Evolutionary conservation across 306 rosid species (phyloP), one percentile per base, ranked within the genome.

Genomic region (Rubus idaeus): DNA sequence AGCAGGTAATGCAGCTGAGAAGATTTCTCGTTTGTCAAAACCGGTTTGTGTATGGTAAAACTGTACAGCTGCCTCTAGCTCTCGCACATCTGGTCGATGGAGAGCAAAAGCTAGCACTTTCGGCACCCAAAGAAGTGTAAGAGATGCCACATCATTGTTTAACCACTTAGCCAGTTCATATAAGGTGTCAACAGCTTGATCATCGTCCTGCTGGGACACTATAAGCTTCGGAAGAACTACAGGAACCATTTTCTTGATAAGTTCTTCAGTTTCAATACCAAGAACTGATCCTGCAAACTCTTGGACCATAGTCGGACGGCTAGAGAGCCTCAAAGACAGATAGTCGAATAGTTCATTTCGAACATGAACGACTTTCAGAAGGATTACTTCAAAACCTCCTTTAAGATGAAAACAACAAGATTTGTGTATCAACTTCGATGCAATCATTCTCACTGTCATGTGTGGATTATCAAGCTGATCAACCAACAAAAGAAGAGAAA

Each of bases 51-150:
- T 78, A 65, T 83, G 90, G 86, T 95, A 95, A 90, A 92, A 95
- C 87, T 88, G 90, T 87, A 92, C 86, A 66, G 95, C 93, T 66
- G 88, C 84, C 40, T 74, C 80, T 70, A 95, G 82, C 73, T 83
- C 88, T 72, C 69, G 86, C 52, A 77, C 93, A 86, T 92, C 94
- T 74, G 86, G 81, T 86, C 75, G 91, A 74, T 86, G 90, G 80
- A 95, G 93, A 82, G 88, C 95, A 87, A 85, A 95, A 70, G 97
- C 97, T 82, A 95, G 92, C 79, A 95, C 98, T 90, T 92, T 90
- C n/a, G 97, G 97, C 60, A 92, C 83, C 97, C 95, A 95, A 75
- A 86, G 81, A 75, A 89, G 85, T 74, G 84, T 76, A 70, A 92
- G 77, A 73, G 90, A 73, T 70, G 73, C 88, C 91, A 89, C 53